phyloP scores from a whole-genome alignment of 108 stramenopile genomes.

The Cylindrotheca fusiformis region DNA sequence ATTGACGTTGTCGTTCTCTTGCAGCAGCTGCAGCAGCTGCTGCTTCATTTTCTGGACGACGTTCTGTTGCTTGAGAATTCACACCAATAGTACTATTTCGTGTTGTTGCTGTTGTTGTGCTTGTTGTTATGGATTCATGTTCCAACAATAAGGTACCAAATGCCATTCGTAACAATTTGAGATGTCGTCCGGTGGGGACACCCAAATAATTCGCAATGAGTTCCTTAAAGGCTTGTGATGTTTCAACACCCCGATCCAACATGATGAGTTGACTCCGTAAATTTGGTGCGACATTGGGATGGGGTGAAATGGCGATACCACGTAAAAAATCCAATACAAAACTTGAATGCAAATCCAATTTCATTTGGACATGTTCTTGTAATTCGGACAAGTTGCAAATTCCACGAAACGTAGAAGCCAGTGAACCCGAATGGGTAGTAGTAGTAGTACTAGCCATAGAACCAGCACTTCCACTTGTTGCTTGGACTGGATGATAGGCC shows the following conservation, averaged over 20 bases:
- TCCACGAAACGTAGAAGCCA: neutral
- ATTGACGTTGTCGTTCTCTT: too few relatives aligned
- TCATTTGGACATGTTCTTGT: conserved; percentile 3
- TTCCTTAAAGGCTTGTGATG: conserved; percentile 33
- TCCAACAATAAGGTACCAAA: too few relatives aligned
- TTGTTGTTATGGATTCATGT: too few relatives aligned
- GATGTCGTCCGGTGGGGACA: conserved; percentile 22
- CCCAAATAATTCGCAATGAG: conserved; percentile 36
- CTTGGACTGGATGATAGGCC: conserved; percentile 12
- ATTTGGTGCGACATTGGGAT: neutral
- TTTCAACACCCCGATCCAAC: conserved; percentile 38
- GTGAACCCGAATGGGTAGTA: neutral
- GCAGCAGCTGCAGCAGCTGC: neutral
- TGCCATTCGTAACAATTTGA: conserved; percentile 24
- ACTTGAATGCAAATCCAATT: conserved; percentile 18
- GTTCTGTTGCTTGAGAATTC: neutral
- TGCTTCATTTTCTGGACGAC: neutral
- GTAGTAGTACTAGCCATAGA: neutral
- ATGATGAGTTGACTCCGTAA: conserved; percentile 17
- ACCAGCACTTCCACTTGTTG: neutral
- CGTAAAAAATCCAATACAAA: conserved; percentile 31
- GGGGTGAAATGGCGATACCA: conserved; percentile 26
- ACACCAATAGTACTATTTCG: neutral
- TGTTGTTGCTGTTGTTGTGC: neutral
- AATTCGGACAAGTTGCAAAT: conserved; percentile 12